Conservation (phyloP, 257 asterid species). For the Buddleja alternifolia region DNA sequence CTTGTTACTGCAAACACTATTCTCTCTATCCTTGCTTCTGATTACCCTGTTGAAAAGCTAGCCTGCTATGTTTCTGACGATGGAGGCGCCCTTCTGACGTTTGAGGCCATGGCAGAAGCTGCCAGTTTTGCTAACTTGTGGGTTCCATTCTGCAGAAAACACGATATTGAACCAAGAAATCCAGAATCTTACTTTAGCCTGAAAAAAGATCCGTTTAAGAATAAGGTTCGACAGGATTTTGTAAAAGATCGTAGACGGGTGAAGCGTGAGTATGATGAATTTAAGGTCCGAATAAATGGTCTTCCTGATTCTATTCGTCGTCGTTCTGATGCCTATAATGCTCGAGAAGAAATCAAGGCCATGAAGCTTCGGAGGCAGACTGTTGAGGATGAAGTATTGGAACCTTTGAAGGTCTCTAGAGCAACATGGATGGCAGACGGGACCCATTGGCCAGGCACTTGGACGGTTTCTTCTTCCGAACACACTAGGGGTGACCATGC, state of each 20-base stretch:
- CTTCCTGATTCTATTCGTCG: slow-evolving; percentile 78
- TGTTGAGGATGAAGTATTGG: slow-evolving; percentile 52
- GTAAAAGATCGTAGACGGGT: slow-evolving; percentile 83
- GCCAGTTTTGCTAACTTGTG: slow-evolving; percentile 80
- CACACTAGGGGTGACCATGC: slow-evolving; percentile 84
- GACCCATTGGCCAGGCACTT: slow-evolving; percentile 89
- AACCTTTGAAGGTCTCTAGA: slow-evolving; percentile 61
- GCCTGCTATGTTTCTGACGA: slow-evolving; percentile 83
- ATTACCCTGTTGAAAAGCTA: slow-evolving; percentile 80
- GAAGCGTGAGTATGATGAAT: slow-evolving; percentile 82
- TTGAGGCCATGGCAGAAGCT: slow-evolving; percentile 91
- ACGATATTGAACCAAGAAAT: slow-evolving; percentile 67
- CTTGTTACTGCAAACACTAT: slow-evolving; percentile 82
- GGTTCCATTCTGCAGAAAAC: slow-evolving; percentile 85
- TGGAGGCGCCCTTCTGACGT: slow-evolving; percentile 81
- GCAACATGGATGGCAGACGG: slow-evolving; percentile 96
- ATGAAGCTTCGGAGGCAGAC: slow-evolving; percentile 63
- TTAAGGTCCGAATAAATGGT: slow-evolving; percentile 75
- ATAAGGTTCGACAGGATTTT: slow-evolving; percentile 69
- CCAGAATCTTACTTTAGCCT: slow-evolving; percentile 69
- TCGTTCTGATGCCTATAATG: slow-evolving; percentile 78
- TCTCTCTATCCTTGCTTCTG: slow-evolving; percentile 73
- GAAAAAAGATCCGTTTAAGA: slow-evolving; percentile 74
- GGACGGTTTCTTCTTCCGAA: slow-evolving; percentile 57
- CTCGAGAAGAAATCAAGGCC: slow-evolving; percentile 76